Base-by-base conservation (phyloP, 1,284 basidiomycete species). In the Grifola frondosa region DNA sequence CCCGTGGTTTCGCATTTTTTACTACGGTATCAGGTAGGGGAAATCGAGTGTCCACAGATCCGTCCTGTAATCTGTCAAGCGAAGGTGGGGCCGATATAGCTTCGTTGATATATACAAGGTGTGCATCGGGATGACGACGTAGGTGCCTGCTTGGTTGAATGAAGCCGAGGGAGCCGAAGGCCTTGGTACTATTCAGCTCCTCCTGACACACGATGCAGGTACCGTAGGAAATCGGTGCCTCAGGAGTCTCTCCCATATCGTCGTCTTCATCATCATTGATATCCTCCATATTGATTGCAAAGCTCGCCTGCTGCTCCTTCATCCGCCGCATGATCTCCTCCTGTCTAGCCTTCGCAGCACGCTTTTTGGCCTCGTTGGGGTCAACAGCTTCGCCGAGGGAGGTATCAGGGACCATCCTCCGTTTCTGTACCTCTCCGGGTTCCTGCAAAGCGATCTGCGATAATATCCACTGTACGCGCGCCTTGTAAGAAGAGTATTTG, bases 141-240 rank as follows among this genome's bases (percentile, higher is more conserved):
- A 99, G 74, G 40, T 94, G 70, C 28, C 90, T 78, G 64, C 94
- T 97, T 0, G 92, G 85, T 62, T 99, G 96, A 5, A 99, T 64
- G 46, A 96, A 74, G 1, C 89, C 91, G n/a, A 99, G 77, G 35
- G 82, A 83, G 11, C 97, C 97, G 60, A 97, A 98, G 0, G 90
- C 74, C 47, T 80, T 77, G 11, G 77, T 69, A 1, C 74, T 67
- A 47, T 83, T 88, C 36, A 98, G 79, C 48, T 93, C 88, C 63
- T 99, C 97, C 64, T 99, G 97, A 58, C 97, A 99, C 7, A 99
- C 91, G 52, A 99, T 99, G 64, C 97, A 99, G 20, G 86, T 88
- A 1, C 96, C 97, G 51, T 86, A 86, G 19, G 81, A 81, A 13
- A 77, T 63, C n/a, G 74, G 62, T 26, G 75, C 72, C 16, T 76